Evolutionary conservation across 371 early-diverging fungal genomes (phyloP).

Genomic region (Saksenaea vasiformis): DNA sequence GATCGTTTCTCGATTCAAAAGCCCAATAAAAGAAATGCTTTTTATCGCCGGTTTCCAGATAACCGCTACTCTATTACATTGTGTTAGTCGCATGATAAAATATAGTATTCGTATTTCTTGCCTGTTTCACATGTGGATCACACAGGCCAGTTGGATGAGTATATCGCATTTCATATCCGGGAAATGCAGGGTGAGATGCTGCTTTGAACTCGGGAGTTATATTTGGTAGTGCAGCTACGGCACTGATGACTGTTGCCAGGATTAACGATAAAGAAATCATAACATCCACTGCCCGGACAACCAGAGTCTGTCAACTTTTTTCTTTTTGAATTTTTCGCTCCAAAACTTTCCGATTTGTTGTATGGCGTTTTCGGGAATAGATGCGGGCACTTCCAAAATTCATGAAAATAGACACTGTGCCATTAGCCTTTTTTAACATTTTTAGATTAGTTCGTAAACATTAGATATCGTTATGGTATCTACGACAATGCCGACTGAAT

Average conservation of each 20-base stretch:
- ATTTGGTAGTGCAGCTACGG: background rate
- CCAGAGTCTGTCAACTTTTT: background rate
- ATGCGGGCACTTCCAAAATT: too few species aligned
- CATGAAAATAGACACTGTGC: too few species aligned
- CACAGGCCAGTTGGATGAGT: conserved; percentile 70
- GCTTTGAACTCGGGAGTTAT: background rate
- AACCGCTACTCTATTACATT: conserved; percentile 42
- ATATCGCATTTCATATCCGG: conserved; percentile 72
- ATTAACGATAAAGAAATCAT: background rate
- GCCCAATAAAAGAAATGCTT: conserved; percentile 89
- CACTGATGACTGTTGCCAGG: background rate
- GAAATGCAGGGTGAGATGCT: conserved; percentile 59
- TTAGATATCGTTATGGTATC: too few species aligned
- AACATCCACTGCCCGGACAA: background rate
- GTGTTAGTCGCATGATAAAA: background rate
- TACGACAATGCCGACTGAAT: too few species aligned
- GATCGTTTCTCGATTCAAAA: conserved; percentile 82
- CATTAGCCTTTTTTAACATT: too few species aligned
- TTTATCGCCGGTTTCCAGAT: conserved; percentile 59
- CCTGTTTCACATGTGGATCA: conserved; percentile 75
- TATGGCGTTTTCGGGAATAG: background rate
- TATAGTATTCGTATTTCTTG: conserved; percentile 13
- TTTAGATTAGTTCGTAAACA: too few species aligned
- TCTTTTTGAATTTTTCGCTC: background rate
- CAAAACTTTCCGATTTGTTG: conserved; percentile 3